A percentile compares a stretch with the other conserved stretches of the same genome.
phyloP scores from a whole-genome alignment of 2,329 filamentous ascomycete species.

The Trichoderma simmonsii region DNA sequence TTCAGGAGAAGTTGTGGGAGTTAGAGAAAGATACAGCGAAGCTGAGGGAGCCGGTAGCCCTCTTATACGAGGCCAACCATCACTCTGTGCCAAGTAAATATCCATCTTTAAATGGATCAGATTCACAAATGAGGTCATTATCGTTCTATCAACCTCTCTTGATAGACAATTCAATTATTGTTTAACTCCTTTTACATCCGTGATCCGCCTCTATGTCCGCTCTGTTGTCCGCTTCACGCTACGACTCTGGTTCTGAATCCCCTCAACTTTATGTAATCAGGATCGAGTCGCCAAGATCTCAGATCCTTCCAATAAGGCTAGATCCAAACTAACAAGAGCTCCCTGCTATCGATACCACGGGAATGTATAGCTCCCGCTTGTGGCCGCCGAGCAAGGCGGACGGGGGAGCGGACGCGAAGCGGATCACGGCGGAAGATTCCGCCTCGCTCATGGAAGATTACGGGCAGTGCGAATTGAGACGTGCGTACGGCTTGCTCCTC shows the following conservation, averaged over 20 bases:
- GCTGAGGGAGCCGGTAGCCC: background rate
- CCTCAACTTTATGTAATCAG: background rate
- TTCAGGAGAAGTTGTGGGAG: background rate
- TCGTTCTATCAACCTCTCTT: background rate
- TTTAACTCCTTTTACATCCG: background rate
- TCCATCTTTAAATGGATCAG: background rate
- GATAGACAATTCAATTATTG: background rate
- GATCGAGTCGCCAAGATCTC: background rate
- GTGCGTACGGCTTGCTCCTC: too few species aligned
- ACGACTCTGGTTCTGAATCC: background rate
- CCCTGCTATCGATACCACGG: background rate
- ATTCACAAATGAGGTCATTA: background rate
- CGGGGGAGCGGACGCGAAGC: background rate
- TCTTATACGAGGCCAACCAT: background rate
- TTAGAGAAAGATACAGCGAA: background rate
- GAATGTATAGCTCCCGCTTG: background rate
- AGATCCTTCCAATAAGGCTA: background rate
- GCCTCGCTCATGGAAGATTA: background rate
- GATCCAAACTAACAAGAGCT: background rate
- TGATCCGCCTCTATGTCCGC: background rate
- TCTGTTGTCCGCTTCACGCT: background rate
- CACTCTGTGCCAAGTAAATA: background rate
- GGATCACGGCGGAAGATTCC: background rate
- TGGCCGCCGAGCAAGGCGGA: background rate
- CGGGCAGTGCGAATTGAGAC: background rate